These are phyloP conservation scores for Cenchrus americanus DNA, from an alignment of 176 grass and related monocot species.

Conservation along the genomic window DNA sequence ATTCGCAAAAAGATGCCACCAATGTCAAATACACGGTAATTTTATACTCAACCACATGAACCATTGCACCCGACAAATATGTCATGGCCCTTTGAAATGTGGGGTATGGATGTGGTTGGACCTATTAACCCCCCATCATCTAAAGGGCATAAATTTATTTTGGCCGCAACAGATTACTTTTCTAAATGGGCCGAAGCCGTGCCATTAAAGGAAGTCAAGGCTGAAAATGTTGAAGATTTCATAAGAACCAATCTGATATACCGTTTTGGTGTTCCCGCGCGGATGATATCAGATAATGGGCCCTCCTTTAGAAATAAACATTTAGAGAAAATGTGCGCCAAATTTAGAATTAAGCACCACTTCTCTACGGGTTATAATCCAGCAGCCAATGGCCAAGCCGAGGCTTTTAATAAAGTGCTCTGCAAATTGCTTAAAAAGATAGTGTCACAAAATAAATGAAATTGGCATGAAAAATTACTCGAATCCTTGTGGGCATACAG, in stretches of 20 bases:
- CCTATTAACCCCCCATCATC: too few relatives aligned
- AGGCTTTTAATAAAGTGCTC: neutral
- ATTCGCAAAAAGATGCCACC: too few relatives aligned
- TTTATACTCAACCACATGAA: too few relatives aligned
- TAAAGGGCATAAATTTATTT: too few relatives aligned
- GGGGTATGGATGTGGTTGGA: too few relatives aligned
- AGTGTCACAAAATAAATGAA: neutral
- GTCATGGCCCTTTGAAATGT: too few relatives aligned
- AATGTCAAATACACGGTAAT: too few relatives aligned
- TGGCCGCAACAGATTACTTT: neutral
- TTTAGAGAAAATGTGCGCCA: neutral
- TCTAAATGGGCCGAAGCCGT: neutral
- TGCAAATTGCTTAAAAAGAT: conserved; percentile 1
- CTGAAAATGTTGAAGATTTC: neutral
- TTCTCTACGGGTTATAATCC: neutral
- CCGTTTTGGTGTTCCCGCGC: neutral
- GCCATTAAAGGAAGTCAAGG: neutral
- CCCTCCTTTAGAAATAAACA: neutral
- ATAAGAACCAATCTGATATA: neutral
- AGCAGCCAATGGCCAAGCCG: neutral
- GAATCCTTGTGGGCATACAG: conserved; percentile 11
- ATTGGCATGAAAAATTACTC: neutral
- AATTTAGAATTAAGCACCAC: neutral
- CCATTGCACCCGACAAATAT: too few relatives aligned
- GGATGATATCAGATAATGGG: neutral